phyloP scores from a whole-genome alignment of 768 basidiomycete species.

The Calocera viscosa region DNA sequence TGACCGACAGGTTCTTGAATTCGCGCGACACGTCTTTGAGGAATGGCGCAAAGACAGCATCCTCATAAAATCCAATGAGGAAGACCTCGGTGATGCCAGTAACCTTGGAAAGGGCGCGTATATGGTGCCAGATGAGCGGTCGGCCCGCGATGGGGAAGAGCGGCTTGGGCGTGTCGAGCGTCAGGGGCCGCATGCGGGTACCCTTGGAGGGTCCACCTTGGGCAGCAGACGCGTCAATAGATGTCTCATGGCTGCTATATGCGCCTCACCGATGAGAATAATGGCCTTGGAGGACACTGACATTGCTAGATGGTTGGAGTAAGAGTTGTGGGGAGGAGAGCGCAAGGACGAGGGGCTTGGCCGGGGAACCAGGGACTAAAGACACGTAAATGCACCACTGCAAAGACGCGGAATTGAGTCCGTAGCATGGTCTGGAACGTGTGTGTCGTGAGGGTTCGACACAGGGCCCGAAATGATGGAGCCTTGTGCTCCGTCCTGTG shows the following conservation, averaged over 20 bases:
- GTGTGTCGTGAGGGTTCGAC: constrained; percentile 2
- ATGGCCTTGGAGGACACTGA: constrained; percentile 24
- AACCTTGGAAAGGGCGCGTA: constrained; percentile 30
- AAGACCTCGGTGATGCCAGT: constrained; percentile 28
- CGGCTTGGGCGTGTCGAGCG: constrained; percentile 28
- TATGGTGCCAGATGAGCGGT: constrained; percentile 34
- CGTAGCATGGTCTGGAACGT: constrained; percentile 1
- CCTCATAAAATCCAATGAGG: constrained; percentile 34
- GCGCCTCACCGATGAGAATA: constrained; percentile 21
- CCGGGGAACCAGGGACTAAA: background rate
- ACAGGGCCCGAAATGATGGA: background rate
- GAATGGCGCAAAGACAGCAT: constrained; percentile 30
- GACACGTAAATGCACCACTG: background rate
- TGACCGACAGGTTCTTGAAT: constrained; percentile 31
- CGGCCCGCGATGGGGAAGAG: constrained; percentile 31
- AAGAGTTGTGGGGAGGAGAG: constrained; percentile 8
- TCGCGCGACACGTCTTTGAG: constrained; percentile 31
- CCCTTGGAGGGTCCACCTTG: constrained; percentile 29
- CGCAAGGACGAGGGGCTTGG: background rate
- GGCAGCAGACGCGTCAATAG: background rate
- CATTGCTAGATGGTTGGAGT: background rate
- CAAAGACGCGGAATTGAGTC: background rate
- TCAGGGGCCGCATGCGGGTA: constrained; percentile 17
- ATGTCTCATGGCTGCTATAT: background rate
- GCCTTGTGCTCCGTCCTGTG: background rate